Conservation (phyloP, 331 rosid genomes). For the Pyracantha coccinea region DNA sequence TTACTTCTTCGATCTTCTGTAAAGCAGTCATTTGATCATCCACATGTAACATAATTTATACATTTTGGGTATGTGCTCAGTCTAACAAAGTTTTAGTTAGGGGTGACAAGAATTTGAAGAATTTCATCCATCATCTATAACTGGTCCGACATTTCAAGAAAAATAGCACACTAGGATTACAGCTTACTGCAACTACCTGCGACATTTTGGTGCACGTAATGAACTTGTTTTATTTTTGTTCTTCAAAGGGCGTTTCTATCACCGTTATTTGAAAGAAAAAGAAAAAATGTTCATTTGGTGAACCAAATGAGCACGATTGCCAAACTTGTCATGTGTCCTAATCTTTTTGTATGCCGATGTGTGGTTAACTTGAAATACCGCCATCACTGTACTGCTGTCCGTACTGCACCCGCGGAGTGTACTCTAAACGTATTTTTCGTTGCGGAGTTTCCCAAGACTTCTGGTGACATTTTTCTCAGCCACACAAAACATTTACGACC, state of each 20-base stretch:
- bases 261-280: background rate
- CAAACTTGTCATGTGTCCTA: background rate
- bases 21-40: background rate
- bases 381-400: background rate
- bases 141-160: too few species aligned
- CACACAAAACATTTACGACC: constrained; percentile 43
- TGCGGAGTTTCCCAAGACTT: background rate
- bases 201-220: too few species aligned
- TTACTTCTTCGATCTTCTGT: constrained; percentile 73
- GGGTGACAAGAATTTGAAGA: background rate
- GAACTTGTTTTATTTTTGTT: too few species aligned
- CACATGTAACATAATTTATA: background rate
- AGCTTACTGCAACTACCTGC: too few species aligned
- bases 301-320: background rate
- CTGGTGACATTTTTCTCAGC: constrained; percentile 23
- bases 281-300: background rate
- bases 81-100: background rate
- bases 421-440: too few species aligned
- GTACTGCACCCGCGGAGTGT: background rate
- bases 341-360: too few species aligned
- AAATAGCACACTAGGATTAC: too few species aligned
- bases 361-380: too few species aligned
- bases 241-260: background rate
- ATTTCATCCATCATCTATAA: too few species aligned
- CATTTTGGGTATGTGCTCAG: background rate